Percentiles rank a stretch among this genome's conserved stretches.
Evolutionary conservation across 768 basidiomycete species (phyloP).

Genomic region (Peribolospora baueri): DNA sequence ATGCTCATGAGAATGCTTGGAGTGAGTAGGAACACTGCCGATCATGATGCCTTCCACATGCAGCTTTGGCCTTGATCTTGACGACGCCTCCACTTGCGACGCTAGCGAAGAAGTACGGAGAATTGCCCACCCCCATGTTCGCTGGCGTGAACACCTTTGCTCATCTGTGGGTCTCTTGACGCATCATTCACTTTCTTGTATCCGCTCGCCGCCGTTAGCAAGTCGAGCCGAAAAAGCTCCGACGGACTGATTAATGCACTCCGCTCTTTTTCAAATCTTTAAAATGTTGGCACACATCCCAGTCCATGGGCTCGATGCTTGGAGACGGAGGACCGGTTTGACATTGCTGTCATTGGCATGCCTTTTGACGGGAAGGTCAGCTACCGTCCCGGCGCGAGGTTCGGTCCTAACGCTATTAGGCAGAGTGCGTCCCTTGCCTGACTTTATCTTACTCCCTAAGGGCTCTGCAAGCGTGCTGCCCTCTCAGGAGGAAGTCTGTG

Average conservation of each 20-base stretch:
- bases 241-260: slow-evolving; percentile 2
- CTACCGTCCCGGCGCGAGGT: slow-evolving; percentile 62
- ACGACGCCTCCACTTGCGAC: not conserved
- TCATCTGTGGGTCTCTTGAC: slow-evolving; percentile 25
- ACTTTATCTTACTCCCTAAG: too few species aligned
- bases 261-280: slow-evolving; percentile 1
- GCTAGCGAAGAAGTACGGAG: slow-evolving; percentile 35
- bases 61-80: not conserved
- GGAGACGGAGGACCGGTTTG: slow-evolving; percentile 23
- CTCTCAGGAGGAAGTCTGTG: too few species aligned
- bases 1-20: too few species aligned
- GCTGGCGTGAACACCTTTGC: slow-evolving; percentile 64
- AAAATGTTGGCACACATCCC: too few species aligned
- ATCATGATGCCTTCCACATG: not conserved
- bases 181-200: too few species aligned
- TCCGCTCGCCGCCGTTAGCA: slow-evolving; percentile 43
- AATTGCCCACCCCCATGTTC: slow-evolving; percentile 46
- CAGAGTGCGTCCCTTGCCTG: slow-evolving; percentile 33
- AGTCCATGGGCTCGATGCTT: not conserved
- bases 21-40: too few species aligned
- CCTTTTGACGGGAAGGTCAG: slow-evolving; percentile 29
- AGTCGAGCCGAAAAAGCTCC: slow-evolving; percentile 25
- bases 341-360: slow-evolving; percentile 45
- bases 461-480: too few species aligned
- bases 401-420: slow-evolving; percentile 66